Evolutionary conservation across 805 yeast species (phyloP).

Genomic region (Dipodascus geniculatus): DNA sequence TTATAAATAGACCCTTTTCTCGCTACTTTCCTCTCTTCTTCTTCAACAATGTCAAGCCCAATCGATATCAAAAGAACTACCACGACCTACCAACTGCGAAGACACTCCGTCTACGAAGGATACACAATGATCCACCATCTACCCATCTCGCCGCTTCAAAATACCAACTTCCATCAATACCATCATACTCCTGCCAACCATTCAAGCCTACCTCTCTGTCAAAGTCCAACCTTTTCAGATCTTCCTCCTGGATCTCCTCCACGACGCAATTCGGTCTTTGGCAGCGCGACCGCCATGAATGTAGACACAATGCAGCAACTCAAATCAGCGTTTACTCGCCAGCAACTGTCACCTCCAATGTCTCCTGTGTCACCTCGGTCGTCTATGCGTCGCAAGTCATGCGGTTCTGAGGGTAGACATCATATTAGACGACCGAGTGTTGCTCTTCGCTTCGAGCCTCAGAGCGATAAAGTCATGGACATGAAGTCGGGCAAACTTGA

Average conservation of each 20-base stretch:
- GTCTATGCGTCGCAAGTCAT: neutral
- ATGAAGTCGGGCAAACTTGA: neutral
- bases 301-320: neutral
- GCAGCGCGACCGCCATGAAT: too few species aligned
- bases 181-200: neutral
- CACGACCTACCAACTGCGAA: neutral
- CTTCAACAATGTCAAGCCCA: neutral
- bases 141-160: neutral
- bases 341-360: neutral
- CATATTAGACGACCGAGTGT: conserved; percentile 21
- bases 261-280: neutral
- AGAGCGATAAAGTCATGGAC: neutral
- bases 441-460: conserved; percentile 18
- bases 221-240: too few species aligned
- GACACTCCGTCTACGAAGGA: neutral
- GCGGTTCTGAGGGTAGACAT: conserved; percentile 13
- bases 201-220: neutral
- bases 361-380: neutral
- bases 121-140: neutral
- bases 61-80: neutral
- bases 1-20: neutral
- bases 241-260: neutral
- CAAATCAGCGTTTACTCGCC: neutral
- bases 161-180: neutral
- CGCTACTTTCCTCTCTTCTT: neutral